A percentile compares a stretch with the other conserved stretches of the same genome.
phyloP scores from a whole-genome alignment of 202 grass and related monocot genomes.

The Setaria viridis region DNA sequence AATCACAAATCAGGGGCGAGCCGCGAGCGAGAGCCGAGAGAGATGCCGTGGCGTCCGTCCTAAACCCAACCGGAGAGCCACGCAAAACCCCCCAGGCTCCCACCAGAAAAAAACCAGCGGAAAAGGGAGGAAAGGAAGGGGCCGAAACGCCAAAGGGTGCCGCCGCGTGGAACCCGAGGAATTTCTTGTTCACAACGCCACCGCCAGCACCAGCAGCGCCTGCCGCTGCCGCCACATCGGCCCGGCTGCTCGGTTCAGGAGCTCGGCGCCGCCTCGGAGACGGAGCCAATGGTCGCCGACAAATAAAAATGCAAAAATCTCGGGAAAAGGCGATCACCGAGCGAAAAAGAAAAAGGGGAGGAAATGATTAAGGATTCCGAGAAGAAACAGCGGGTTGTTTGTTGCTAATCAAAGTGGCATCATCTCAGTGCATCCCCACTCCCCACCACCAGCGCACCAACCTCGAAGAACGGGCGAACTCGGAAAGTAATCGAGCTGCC shows the following conservation, averaged over 20 bases:
- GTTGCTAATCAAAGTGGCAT: constrained; percentile 9
- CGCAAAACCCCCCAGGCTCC: constrained; percentile 21
- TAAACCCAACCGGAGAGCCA: constrained; percentile 19
- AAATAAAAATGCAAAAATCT: constrained; percentile 42
- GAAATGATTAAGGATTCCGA: constrained; percentile 16
- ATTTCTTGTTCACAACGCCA: constrained; percentile 62
- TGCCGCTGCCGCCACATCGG: not conserved
- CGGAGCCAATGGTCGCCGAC: constrained; percentile 15
- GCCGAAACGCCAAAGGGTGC: constrained; percentile 32
- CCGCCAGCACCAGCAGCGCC: not conserved
- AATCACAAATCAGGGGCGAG: constrained; percentile 3
- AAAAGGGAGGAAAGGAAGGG: constrained; percentile 6
- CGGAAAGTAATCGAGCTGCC: constrained; percentile 26
- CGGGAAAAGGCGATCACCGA: constrained; percentile 28
- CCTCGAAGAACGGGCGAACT: constrained; percentile 27
- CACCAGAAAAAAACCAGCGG: constrained; percentile 33
- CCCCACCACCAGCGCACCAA: constrained; percentile 36
- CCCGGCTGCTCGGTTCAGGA: not conserved
- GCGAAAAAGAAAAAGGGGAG: not conserved
- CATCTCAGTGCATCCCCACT: not conserved
- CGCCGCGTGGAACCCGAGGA: constrained; percentile 54
- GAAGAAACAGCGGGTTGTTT: not conserved
- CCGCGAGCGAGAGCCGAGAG: not conserved
- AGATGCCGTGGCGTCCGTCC: not conserved
- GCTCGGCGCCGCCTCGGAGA: constrained; percentile 20